Conservation (phyloP, 495 filamentous ascomycete genomes). For the Diplogelasinospora grovesii region DNA sequence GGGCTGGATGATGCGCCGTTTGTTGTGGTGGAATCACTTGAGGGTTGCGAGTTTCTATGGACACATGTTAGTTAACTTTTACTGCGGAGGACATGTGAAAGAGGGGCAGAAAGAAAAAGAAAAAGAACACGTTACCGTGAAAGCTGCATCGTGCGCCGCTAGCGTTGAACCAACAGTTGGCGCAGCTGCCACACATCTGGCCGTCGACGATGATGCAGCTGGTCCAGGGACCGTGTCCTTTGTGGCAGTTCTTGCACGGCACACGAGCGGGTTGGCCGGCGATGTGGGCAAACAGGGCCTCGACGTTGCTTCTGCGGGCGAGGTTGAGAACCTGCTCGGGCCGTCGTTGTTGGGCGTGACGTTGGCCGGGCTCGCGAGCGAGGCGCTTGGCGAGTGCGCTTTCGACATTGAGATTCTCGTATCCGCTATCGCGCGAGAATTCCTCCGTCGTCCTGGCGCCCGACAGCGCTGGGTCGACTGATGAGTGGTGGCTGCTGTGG, state of each 20-base stretch:
- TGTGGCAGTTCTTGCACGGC: slow-evolving; percentile 47
- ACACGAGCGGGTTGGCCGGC: slow-evolving; percentile 35
- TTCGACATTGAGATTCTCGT: slow-evolving; percentile 34
- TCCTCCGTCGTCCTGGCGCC: slow-evolving; percentile 35
- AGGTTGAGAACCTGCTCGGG: slow-evolving; percentile 41
- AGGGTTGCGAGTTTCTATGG: slow-evolving; percentile 21
- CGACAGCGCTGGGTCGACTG: slow-evolving; percentile 23
- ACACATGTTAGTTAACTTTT: background rate
- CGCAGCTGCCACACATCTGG: slow-evolving; percentile 47
- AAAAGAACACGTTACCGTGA: slow-evolving; percentile 34
- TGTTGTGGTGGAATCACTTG: slow-evolving; percentile 13
- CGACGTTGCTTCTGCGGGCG: slow-evolving; percentile 41
- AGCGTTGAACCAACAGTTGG: slow-evolving; percentile 49
- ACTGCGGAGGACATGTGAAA: background rate
- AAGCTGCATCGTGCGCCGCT: slow-evolving; percentile 45
- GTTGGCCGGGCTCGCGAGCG: slow-evolving; percentile 36
- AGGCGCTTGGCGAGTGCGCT: slow-evolving; percentile 42
- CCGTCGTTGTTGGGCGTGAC: slow-evolving; percentile 38
- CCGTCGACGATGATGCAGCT: slow-evolving; percentile 42
- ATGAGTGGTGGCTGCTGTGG: slow-evolving; percentile 24
- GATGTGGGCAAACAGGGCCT: slow-evolving; percentile 45
- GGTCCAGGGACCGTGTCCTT: slow-evolving; percentile 45
- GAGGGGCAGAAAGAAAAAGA: background rate
- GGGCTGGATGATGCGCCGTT: slow-evolving; percentile 12
- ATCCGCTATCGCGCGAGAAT: slow-evolving; percentile 35